Percentiles rank a stretch among this genome's conserved stretches.
Conservation (phyloP, 768 basidiomycete species). For the Candolleomyces efflorescens region DNA sequence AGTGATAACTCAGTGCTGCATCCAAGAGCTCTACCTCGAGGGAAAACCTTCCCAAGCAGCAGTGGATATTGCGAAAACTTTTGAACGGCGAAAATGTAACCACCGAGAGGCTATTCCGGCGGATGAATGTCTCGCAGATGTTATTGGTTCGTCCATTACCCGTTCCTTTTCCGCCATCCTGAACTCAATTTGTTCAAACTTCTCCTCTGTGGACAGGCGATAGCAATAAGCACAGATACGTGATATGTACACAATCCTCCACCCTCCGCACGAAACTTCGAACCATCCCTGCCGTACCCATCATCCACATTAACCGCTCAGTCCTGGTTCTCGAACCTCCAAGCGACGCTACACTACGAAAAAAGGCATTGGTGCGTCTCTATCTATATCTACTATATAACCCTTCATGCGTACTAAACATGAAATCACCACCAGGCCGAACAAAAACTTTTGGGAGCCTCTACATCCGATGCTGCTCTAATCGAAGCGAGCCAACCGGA, state of each 20-base stretch:
- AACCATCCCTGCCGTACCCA: slow-evolving; percentile 75
- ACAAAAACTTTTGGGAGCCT: slow-evolving; percentile 52
- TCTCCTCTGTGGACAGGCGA: slow-evolving; percentile 42
- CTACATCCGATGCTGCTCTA: slow-evolving; percentile 42
- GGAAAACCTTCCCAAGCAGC: slow-evolving; percentile 69
- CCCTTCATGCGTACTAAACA: not conserved
- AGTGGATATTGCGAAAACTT: slow-evolving; percentile 87
- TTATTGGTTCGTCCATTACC: slow-evolving; percentile 60
- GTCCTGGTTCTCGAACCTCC: slow-evolving; percentile 94
- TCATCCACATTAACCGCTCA: slow-evolving; percentile 87
- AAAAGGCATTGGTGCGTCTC: slow-evolving; percentile 53
- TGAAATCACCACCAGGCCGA: slow-evolving; percentile 45
- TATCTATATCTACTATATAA: slow-evolving; percentile 12
- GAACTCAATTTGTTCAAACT: not conserved
- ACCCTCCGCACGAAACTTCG: slow-evolving; percentile 68
- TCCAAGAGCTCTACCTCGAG: slow-evolving; percentile 87
- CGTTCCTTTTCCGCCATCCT: not conserved
- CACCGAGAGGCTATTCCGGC: slow-evolving; percentile 84
- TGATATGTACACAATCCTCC: slow-evolving; percentile 80
- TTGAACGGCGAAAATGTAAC: slow-evolving; percentile 93
- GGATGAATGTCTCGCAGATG: slow-evolving; percentile 75
- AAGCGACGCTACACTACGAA: slow-evolving; percentile 66
- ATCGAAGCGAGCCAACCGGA: slow-evolving; percentile 32
- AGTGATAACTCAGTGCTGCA: slow-evolving; percentile 99
- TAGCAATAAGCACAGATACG: slow-evolving; percentile 89